Evolutionary conservation across 768 basidiomycete genomes (phyloP).

Genomic region (Xerocomellus dryophilus): DNA sequence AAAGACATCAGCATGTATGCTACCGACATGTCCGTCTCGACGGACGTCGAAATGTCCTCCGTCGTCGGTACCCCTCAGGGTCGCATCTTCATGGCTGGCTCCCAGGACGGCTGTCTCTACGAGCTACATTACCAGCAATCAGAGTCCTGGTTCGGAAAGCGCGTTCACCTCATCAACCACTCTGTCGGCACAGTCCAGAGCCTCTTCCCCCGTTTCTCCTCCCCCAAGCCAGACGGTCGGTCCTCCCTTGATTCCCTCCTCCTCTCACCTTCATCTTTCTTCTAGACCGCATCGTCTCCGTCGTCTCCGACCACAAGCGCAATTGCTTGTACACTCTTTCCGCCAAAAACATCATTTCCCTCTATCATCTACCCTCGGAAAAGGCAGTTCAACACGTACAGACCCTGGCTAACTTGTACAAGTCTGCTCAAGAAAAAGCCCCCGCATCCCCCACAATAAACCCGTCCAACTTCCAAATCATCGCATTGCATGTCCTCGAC

Average conservation of each 20-base stretch:
- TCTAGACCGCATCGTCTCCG: slow-evolving; percentile 66
- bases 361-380: slow-evolving; percentile 62
- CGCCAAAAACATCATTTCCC: slow-evolving; percentile 57
- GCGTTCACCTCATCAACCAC: slow-evolving; percentile 82
- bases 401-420: slow-evolving; percentile 71
- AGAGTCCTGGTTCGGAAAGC: slow-evolving; percentile 90
- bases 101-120: slow-evolving; percentile 84
- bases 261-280: slow-evolving; percentile 4
- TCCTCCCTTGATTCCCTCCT: slow-evolving; percentile 2
- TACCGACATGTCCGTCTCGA: slow-evolving; percentile 76
- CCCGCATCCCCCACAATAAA: slow-evolving; percentile 73
- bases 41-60: slow-evolving; percentile 83
- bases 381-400: slow-evolving; percentile 71
- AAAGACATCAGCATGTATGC: slow-evolving; percentile 87
- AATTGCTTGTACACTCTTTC: slow-evolving; percentile 79
- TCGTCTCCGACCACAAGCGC: slow-evolving; percentile 65
- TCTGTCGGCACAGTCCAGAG: slow-evolving; percentile 77
- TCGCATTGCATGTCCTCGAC: slow-evolving; percentile 66
- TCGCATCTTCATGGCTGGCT: slow-evolving; percentile 87
- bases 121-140: slow-evolving; percentile 89
- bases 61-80: slow-evolving; percentile 78
- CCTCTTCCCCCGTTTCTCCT: slow-evolving; percentile 71
- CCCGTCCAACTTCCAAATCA: slow-evolving; percentile 66
- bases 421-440: slow-evolving; percentile 75
- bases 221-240: slow-evolving; percentile 64